Evolutionary conservation across 306 rosid species (phyloP).

Genomic region (Prunus dulcis): DNA sequence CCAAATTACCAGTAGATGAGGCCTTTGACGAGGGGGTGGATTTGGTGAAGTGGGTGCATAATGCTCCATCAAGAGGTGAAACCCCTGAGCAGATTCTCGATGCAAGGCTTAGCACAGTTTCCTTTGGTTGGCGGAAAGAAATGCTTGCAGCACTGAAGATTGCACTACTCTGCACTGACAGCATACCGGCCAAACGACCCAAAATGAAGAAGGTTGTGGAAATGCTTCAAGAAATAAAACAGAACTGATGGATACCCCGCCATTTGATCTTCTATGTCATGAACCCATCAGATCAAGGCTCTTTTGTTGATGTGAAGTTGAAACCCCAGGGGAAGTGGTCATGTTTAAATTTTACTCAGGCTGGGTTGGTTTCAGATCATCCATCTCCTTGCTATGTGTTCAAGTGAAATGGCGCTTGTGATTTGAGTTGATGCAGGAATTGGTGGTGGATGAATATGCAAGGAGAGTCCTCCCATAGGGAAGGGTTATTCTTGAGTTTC

Average conservation of each 20-base stretch:
- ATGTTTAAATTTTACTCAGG: not conserved
- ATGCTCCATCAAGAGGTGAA: slow-evolving; percentile 85
- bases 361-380: slow-evolving; percentile 3
- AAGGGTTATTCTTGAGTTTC: slow-evolving; percentile 10
- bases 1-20: slow-evolving; percentile 86
- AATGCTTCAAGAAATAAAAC: slow-evolving; percentile 83
- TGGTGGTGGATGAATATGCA: slow-evolving; percentile 10
- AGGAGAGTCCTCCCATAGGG: slow-evolving; percentile 8
- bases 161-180: slow-evolving; percentile 95
- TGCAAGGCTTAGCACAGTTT: slow-evolving; percentile 84
- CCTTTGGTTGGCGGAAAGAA: slow-evolving; percentile 97
- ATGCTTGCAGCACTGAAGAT: slow-evolving; percentile 97
- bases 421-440: slow-evolving; percentile 5
- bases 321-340: not conserved
- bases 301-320: not conserved
- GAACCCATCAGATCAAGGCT: not conserved
- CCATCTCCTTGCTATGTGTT: slow-evolving; percentile 3
- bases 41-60: slow-evolving; percentile 97
- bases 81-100: slow-evolving; percentile 98
- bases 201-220: slow-evolving; percentile 95
- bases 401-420: not conserved
- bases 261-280: not conserved
- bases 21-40: slow-evolving; percentile 90
- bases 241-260: slow-evolving; percentile 28
- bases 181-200: slow-evolving; percentile 88